These are phyloP conservation scores for Helicocarpus griseus DNA, from an alignment of 2,329 filamentous ascomycete genomes.

Conservation along the genomic window DNA sequence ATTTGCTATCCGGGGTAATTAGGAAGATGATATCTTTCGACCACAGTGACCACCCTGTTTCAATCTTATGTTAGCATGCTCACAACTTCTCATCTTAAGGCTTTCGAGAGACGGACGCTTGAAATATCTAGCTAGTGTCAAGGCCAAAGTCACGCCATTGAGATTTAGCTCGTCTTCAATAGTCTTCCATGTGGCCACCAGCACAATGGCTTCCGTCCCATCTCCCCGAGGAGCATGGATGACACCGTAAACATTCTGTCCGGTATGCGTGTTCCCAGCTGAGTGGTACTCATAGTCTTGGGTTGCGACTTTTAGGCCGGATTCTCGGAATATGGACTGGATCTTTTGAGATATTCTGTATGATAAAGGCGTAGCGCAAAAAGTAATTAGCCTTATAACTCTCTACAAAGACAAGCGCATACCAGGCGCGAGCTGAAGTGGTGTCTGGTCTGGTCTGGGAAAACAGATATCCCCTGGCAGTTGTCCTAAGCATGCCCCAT, in stretches of 20 bases:
- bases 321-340: slow-evolving; percentile 62
- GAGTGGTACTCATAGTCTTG: slow-evolving; percentile 83
- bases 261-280: slow-evolving; percentile 61
- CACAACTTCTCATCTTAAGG: background rate
- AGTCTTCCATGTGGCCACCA: slow-evolving; percentile 83
- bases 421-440: background rate
- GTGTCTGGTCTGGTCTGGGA: too few relatives aligned
- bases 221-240: slow-evolving; percentile 89
- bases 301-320: slow-evolving; percentile 76
- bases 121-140: slow-evolving; percentile 89
- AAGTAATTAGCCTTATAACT: background rate
- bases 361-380: slow-evolving; percentile 3
- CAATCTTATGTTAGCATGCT: slow-evolving; percentile 1
- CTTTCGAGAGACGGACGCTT: slow-evolving; percentile 48
- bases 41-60: slow-evolving; percentile 85
- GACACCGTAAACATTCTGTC: slow-evolving; percentile 89
- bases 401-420: background rate
- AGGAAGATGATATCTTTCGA: slow-evolving; percentile 96
- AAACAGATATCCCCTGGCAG: background rate
- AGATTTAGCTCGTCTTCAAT: slow-evolving; percentile 69
- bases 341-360: slow-evolving; percentile 56
- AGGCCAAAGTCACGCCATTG: slow-evolving; percentile 74
- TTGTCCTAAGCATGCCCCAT: background rate
- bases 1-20: slow-evolving; percentile 76
- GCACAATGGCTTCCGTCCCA: slow-evolving; percentile 90